Base-by-base conservation (phyloP, 2,329 filamentous ascomycete genomes). In the Orbilia oligospora region DNA sequence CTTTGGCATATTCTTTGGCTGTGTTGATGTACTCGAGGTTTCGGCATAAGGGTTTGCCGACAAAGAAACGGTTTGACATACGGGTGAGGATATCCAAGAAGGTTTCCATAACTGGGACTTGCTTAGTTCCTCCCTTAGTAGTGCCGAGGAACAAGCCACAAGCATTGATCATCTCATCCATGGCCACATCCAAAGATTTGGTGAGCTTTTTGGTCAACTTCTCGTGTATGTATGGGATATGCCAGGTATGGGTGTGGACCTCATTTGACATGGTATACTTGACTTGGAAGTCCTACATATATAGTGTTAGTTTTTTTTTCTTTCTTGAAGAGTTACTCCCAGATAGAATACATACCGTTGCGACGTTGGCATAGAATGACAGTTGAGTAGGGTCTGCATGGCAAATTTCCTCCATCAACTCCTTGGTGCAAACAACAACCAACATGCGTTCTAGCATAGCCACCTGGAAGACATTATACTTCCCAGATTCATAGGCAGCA, bases 381-480 rank as follows among this genome's bases (percentile, higher is more conserved):
- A 79, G 33, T 20, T 75, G 46, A n/a, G 46, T 18, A 16, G 70
- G 64, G 22, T 73, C 69, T 20, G 76, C 76, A 22, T 64, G 41
- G 24, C 55, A 75, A 14, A 79, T 30, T 33, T 79, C 76, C 18
- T 75, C 65, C 30, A 79, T 79, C 49, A 79, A 44, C 0, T 71
- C 76, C 49, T 70, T 58, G 2, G 76, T 75, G 14, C 68, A 69
- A 18, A 75, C 76, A 10, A 79, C 18, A 1, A 79, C 70, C 10
- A 79, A 56, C 76, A 79, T 79, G 10, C 76, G 51, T 30, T 79
- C 76, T 10, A 79, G 38, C 76, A 79, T 79, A 12, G 76, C 56
- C 8, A 75, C 76, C 20, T 79, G 76, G 58, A 79, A 79, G 20
- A 67, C 49, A 5, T 65, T 61, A 18, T 79, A 71, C 33, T 71